Conservation (phyloP, 345 rosid species). For the Salix viminalis region DNA sequence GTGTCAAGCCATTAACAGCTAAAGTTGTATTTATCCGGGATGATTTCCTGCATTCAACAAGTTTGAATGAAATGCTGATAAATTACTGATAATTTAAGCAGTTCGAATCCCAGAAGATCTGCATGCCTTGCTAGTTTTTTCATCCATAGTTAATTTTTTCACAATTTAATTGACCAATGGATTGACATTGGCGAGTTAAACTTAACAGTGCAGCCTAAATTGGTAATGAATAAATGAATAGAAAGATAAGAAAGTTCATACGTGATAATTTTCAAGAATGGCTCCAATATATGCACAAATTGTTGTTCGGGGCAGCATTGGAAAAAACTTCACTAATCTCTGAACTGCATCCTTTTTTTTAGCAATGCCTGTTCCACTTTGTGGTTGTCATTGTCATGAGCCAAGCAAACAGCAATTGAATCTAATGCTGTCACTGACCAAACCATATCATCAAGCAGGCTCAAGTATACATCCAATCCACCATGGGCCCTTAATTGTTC, state of each 20-base stretch:
- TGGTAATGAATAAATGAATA: neutral
- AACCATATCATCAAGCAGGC: conserved; percentile 75
- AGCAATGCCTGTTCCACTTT: conserved; percentile 95
- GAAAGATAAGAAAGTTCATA: conserved; percentile 26
- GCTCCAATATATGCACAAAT: conserved; percentile 95
- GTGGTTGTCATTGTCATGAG: conserved; percentile 91
- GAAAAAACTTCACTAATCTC: conserved; percentile 86
- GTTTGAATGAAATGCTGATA: neutral
- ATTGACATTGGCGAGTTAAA: neutral
- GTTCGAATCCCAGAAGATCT: neutral
- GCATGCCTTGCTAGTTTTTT: neutral
- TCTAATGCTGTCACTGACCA: conserved; percentile 98
- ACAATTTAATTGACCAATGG: neutral
- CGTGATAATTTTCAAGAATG: conserved; percentile 96
- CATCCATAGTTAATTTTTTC: neutral
- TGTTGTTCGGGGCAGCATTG: conserved; percentile 92
- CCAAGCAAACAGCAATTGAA: conserved; percentile 93
- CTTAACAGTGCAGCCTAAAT: neutral
- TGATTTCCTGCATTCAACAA: conserved; percentile 62
- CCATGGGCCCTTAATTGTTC: conserved; percentile 98
- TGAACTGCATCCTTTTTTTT: conserved; percentile 80
- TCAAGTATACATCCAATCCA: conserved; percentile 86
- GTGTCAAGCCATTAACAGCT: conserved; percentile 96
- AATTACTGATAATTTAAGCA: neutral
- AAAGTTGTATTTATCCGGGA: conserved; percentile 81